A percentile compares a stretch with the other conserved stretches of the same genome.
These are phyloP conservation scores for Sugiyamaella qingdaonensis DNA, from an alignment of 805 yeast species.

Conservation along the genomic window DNA sequence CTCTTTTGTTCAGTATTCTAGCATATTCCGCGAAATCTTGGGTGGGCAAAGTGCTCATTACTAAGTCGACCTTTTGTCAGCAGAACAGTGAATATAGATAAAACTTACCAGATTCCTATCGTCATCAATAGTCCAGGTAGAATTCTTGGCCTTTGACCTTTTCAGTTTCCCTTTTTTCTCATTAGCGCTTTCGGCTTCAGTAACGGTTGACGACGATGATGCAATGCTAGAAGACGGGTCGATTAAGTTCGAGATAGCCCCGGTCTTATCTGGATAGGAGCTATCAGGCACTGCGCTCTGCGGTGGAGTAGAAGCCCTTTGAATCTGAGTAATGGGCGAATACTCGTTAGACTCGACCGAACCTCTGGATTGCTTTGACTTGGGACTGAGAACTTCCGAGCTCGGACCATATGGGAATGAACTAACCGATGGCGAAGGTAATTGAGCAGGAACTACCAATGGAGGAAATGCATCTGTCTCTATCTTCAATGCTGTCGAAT, in stretches of 20 bases:
- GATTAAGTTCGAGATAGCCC: neutral
- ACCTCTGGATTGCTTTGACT: neutral
- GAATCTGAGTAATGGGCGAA: neutral
- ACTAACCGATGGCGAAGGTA: neutral
- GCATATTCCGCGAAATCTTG: slow-evolving; percentile 34
- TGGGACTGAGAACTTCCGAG: neutral
- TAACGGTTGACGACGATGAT: neutral
- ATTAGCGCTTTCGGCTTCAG: neutral
- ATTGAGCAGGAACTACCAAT: neutral
- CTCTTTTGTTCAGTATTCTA: slow-evolving; percentile 31
- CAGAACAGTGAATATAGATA: neutral
- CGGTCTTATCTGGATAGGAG: neutral
- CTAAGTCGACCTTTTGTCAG: slow-evolving; percentile 26
- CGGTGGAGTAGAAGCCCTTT: neutral
- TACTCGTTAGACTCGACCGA: neutral
- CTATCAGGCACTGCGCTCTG: no score
- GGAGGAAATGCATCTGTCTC: neutral
- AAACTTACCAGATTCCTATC: slow-evolving; percentile 29
- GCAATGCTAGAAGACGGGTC: no score
- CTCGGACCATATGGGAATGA: neutral
- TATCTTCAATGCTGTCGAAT: neutral
- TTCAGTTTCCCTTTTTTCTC: slow-evolving; percentile 18
- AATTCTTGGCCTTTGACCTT: slow-evolving; percentile 31
- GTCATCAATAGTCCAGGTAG: slow-evolving; percentile 33
- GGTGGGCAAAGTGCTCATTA: slow-evolving; percentile 30